Evolutionary conservation across 768 basidiomycete species (phyloP), one percentile per base, ranked within the genome.

Genomic region (Collybia nuda): DNA sequence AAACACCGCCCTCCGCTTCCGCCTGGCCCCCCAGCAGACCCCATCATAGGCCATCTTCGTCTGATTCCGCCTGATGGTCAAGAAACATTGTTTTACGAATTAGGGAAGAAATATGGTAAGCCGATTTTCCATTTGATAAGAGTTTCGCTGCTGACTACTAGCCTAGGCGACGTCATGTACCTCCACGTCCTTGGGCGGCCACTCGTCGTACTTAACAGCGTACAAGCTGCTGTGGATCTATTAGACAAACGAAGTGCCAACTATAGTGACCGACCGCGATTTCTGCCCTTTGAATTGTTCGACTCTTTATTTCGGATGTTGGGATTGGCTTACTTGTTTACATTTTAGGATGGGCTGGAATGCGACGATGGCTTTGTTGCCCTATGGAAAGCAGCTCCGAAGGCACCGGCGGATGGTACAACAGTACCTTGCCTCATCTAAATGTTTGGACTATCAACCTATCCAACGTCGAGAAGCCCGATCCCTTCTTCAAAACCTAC

Each of bases 191-290:
- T 63, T n/a, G 62, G 61, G 15, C 55, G 51, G 38, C 51, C 54
- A 36, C 48, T 67, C 19, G 57, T 72, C 40, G 50, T 74, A 26
- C 48, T 73, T 29, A 74, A 68, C 51, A 67, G 62, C n/a, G 47
- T 60, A 21, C 61, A 68, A 35, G 61, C 64, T 18, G 66, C 65
- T 6, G 59, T 62, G 21, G 71, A 70, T 6, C 59, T 76, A 2
- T 61, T 76, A 15, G 67, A 73, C 22, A 68, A 68, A 39, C 62
- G 71, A 3, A 42, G 70, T 1, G 52, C 60, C 5, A 71, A 68
- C 5, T 76, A 76, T 55, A 74, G 75, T 5, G 63, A 62, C 54
- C 50, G 54, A 15, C 47, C 53, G 6, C 41, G 35, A n/a, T 23
- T 56, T 15, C 54, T 56, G 48, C 26, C 48, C 19, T 44, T 45